Conservation (phyloP, 177 flowering plant genomes). For the Telopea speciosissima region DNA sequence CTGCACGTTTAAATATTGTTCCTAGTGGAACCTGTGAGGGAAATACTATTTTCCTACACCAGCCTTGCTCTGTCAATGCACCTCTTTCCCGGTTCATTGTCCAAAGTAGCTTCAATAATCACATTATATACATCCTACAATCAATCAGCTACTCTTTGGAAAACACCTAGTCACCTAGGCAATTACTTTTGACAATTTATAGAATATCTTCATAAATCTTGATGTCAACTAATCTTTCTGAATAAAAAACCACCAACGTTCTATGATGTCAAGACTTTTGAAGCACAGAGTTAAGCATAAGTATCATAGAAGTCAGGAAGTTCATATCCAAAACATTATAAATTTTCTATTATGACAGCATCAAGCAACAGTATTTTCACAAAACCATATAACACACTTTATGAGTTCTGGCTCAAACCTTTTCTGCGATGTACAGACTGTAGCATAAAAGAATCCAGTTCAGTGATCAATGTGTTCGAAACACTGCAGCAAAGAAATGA, state of each 20-base stretch:
- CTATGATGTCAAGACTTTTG: not conserved
- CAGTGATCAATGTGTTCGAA: constrained; percentile 47
- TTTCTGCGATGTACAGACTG: constrained; percentile 77
- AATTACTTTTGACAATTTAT: not conserved
- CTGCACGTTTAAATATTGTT: too few species aligned
- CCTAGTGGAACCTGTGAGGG: too few species aligned
- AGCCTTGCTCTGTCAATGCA: too few species aligned
- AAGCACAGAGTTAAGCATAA: not conserved
- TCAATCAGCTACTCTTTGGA: too few species aligned
- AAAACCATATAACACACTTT: not conserved
- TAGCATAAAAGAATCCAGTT: constrained; percentile 55
- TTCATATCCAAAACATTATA: not conserved
- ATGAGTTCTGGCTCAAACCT: constrained; percentile 36
- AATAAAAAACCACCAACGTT: not conserved
- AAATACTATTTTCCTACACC: too few species aligned
- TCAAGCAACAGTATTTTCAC: not conserved
- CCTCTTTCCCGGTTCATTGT: too few species aligned
- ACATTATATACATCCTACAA: too few species aligned
- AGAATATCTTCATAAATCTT: not conserved
- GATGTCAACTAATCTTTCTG: not conserved
- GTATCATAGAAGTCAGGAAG: too few species aligned
- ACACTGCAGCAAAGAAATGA: constrained; percentile 43
- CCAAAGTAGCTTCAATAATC: too few species aligned
- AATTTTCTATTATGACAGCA: not conserved
- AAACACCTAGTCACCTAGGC: too few species aligned